phyloP scores from a whole-genome alignment of 2,329 filamentous ascomycete genomes.

The Daldinia sp. region DNA sequence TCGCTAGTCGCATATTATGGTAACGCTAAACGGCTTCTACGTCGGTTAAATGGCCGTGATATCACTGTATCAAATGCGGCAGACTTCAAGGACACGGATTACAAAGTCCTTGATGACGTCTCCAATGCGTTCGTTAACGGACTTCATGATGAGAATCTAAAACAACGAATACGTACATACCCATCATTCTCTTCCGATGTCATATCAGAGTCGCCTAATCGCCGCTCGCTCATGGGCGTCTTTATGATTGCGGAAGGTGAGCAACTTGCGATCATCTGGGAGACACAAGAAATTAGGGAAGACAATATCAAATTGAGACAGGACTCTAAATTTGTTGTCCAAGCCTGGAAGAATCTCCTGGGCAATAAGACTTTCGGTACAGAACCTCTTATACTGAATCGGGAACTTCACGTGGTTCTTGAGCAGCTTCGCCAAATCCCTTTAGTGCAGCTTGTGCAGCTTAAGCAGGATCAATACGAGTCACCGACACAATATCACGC shows the following conservation, averaged over 20 bases:
- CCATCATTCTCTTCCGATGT: slow-evolving; percentile 60
- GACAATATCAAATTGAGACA: slow-evolving; percentile 54
- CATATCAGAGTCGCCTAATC: slow-evolving; percentile 45
- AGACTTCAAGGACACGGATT: slow-evolving; percentile 60
- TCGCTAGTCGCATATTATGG: slow-evolving; percentile 62
- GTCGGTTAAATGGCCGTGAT: slow-evolving; percentile 63
- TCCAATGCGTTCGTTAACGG: slow-evolving; percentile 67
- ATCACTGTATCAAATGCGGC: slow-evolving; percentile 60
- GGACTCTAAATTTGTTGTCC: slow-evolving; percentile 54
- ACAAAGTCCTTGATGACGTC: slow-evolving; percentile 63
- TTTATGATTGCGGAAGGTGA: slow-evolving; percentile 69
- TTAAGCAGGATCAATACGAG: slow-evolving; percentile 68
- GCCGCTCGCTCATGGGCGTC: slow-evolving; percentile 66
- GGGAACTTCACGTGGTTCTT: slow-evolving; percentile 62
- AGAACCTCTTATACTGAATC: slow-evolving; percentile 65
- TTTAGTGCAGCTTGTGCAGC: slow-evolving; percentile 64
- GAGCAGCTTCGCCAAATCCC: slow-evolving; percentile 65
- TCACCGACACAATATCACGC: slow-evolving; percentile 62
- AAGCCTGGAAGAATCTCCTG: slow-evolving; percentile 61
- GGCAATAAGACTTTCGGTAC: slow-evolving; percentile 55
- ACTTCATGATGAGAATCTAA: slow-evolving; percentile 61
- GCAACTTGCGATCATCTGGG: slow-evolving; percentile 62
- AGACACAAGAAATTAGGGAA: slow-evolving; percentile 53
- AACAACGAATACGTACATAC: slow-evolving; percentile 58
- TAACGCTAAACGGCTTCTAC: slow-evolving; percentile 62